These are phyloP conservation scores for Allium cepa DNA, from an alignment of 106 monocot species.

Conservation along the genomic window DNA sequence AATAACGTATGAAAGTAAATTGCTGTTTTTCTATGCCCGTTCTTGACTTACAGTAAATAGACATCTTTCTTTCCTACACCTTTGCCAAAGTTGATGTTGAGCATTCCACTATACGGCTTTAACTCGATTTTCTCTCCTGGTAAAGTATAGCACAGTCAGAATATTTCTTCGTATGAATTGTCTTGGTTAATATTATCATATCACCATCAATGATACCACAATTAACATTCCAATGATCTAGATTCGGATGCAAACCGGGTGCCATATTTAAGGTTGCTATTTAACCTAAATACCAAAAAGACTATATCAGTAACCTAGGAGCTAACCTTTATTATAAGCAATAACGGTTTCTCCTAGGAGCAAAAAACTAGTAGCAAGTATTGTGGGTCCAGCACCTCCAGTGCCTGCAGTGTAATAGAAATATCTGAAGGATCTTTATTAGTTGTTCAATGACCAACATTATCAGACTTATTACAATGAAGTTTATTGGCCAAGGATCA, in stretches of 20 bases:
- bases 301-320: not conserved
- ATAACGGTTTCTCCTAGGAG: conserved; percentile 92
- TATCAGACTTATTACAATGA: not conserved
- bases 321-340: conserved; percentile 77
- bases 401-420: conserved; percentile 95
- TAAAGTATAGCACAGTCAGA: conserved; percentile 8
- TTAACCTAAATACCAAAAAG: not conserved
- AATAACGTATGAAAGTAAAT: too few relatives aligned
- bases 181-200: not conserved
- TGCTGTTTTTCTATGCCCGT: too few relatives aligned
- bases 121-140: conserved; percentile 73
- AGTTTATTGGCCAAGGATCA: too few relatives aligned
- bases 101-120: conserved; percentile 84
- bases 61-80: conserved; percentile 87
- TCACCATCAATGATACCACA: too few relatives aligned
- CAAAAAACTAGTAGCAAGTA: conserved; percentile 86
- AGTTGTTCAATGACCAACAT: conserved; percentile 7
- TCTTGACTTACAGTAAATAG: conserved; percentile 81
- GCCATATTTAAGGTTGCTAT: too few relatives aligned
- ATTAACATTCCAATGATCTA: too few relatives aligned
- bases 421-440: conserved; percentile 60
- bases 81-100: conserved; percentile 88
- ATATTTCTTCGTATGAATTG: not conserved
- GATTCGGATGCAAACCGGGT: too few relatives aligned
- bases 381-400: conserved; percentile 95